Conservation (phyloP, 371 early-diverging fungal genomes). For the Saksenaea vasiformis region DNA sequence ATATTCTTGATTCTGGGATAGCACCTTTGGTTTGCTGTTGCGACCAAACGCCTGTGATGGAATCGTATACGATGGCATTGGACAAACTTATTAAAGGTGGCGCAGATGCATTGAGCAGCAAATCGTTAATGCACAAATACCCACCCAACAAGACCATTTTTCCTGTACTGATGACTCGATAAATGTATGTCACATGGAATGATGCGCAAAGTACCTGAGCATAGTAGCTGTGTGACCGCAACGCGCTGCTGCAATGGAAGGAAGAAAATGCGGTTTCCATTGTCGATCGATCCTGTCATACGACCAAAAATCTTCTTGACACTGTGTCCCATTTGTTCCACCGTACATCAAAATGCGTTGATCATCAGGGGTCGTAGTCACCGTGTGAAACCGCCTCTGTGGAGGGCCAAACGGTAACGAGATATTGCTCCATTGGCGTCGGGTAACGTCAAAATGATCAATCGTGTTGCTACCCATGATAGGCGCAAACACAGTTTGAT, state of each 20-base stretch:
- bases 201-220: slow-evolving; percentile 7
- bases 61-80: background rate
- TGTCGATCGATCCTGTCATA: background rate
- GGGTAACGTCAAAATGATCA: background rate
- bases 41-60: background rate
- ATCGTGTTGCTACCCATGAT: background rate
- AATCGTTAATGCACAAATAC: background rate
- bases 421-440: background rate
- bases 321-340: background rate
- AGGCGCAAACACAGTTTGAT: background rate
- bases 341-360: background rate
- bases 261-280: background rate
- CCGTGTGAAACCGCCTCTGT: background rate
- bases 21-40: background rate
- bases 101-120: background rate
- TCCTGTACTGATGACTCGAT: background rate
- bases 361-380: background rate
- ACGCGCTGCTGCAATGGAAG: background rate
- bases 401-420: background rate
- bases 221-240: slow-evolving; percentile 13
- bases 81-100: background rate
- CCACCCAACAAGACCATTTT: background rate
- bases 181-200: background rate
- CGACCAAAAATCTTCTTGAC: slow-evolving; percentile 6
- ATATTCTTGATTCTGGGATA: background rate